A percentile compares a stretch with the other conserved stretches of the same genome.
phyloP scores from a whole-genome alignment of 768 basidiomycete genomes.

The Lentinus brumalis region DNA sequence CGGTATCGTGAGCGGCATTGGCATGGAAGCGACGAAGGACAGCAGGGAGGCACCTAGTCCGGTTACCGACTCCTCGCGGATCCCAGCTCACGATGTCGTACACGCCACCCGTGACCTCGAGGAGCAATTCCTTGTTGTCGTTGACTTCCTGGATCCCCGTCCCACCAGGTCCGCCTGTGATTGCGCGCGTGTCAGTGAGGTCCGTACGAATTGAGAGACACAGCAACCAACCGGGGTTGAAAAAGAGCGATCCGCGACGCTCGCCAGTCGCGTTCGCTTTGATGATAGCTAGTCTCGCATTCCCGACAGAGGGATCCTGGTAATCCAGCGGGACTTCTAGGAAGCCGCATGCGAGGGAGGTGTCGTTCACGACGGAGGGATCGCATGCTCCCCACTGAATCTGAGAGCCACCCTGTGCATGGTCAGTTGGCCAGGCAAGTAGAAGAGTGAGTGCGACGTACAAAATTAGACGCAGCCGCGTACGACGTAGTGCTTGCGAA shows the following conservation, averaged over 20 bases:
- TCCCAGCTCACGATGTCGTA: slow-evolving; percentile 9
- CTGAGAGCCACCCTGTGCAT: background rate
- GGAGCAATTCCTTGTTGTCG: background rate
- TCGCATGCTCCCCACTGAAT: background rate
- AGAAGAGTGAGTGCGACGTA: too few species aligned
- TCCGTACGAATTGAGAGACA: too few species aligned
- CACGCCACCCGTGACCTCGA: background rate
- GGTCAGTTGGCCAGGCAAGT: too few species aligned
- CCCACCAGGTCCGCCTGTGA: background rate
- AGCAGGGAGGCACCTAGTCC: background rate
- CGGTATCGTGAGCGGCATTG: background rate
- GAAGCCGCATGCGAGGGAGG: background rate
- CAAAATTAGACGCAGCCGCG: too few species aligned
- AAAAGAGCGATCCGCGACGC: slow-evolving; percentile 3
- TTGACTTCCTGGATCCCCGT: background rate
- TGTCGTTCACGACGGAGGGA: background rate
- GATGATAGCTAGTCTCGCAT: background rate
- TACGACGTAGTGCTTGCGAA: too few species aligned
- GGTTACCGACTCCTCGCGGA: slow-evolving; percentile 1
- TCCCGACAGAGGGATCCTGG: background rate
- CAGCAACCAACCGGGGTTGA: background rate
- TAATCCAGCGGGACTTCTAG: slow-evolving; percentile 9
- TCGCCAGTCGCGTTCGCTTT: background rate
- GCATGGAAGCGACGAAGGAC: background rate
- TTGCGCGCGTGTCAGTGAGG: background rate